Base-by-base conservation (phyloP, 805 yeast genomes). In the Pichia deserticola region DNA sequence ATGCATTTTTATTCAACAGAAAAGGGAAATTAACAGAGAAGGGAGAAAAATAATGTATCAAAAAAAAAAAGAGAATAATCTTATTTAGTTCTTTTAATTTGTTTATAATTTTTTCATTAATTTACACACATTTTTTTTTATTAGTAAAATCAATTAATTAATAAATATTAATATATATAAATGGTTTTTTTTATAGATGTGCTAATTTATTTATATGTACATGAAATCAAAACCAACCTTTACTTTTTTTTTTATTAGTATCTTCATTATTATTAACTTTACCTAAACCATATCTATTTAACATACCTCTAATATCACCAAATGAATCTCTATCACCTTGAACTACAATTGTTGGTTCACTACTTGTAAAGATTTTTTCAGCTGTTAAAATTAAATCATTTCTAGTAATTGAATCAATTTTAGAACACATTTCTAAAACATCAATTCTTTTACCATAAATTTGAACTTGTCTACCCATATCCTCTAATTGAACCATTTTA, bases 381-480 rank as follows among this genome's bases (percentile, higher is more conserved):
- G 97, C 95, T 1, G 88, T 89, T 11, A 80, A 70, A 50, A 76
- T 77, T 41, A 93, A 74, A 63, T 92, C 97, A 6, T 68, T 69
- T 4, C 81, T 75, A 0, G 87, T 77, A 53, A 93, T 76, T 10
- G 65, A 62, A 51, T 86, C 89, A 53, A 93, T 89, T 59, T 81
- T 81, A 7, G 66, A 70, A 50, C 92, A 83, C 95, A 92, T 89
- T 60, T 89, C 96, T 35, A 73, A 70, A 8, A 89, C 83, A 12
- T 86, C 80, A 8, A 90, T 77, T 55, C 86, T 79, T 56, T 77
- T 77, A 40, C 89, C 88, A 62, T 86, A 89, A 42, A 87, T 79
- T 66, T 87, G 96, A 29, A 93, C 81, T 66, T 93, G 99, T 66
- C 98, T 81, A 12, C 98, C 98, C 68, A 90, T 74, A 61, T 93